A percentile compares a stretch with the other conserved stretches of the same genome.
phyloP scores from a whole-genome alignment of 495 filamentous ascomycete species.

The Diplogelasinospora grovesii region DNA sequence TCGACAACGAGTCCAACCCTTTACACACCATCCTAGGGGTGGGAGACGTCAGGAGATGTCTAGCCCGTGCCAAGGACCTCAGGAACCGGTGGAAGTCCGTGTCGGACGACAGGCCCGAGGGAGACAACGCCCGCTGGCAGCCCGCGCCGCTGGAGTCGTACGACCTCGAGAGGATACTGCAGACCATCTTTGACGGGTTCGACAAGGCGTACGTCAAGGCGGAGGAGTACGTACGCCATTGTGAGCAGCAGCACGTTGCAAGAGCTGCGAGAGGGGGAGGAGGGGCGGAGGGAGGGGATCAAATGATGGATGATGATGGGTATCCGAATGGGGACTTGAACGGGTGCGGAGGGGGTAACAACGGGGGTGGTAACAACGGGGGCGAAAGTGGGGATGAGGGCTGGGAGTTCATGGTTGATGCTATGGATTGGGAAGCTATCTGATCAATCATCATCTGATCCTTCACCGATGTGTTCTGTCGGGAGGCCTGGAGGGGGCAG shows the following conservation, averaged over 20 bases:
- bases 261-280: not conserved
- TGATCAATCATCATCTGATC: no score
- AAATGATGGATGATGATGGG: constrained; percentile 4
- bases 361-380: constrained; percentile 21
- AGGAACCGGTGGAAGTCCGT: constrained; percentile 64
- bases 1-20: constrained; percentile 44
- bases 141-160: constrained; percentile 44
- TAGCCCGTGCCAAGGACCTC: constrained; percentile 56
- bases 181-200: constrained; percentile 34
- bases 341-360: constrained; percentile 24
- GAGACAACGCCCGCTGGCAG: constrained; percentile 22
- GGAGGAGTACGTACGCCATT: constrained; percentile 18
- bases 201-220: constrained; percentile 29
- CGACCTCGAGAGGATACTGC: constrained; percentile 50
- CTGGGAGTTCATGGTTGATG: constrained; percentile 58
- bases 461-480: no score
- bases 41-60: constrained; percentile 38
- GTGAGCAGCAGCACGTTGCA: not conserved
- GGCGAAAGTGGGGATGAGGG: constrained; percentile 28
- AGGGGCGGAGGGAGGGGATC: not conserved
- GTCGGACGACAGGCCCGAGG: constrained; percentile 41
- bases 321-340: not conserved
- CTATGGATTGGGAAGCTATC: constrained; percentile 60
- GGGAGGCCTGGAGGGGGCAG: no score
- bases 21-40: constrained; percentile 44